These are phyloP conservation scores for Eutypa lata DNA, from an alignment of 2,329 filamentous ascomycete species.

Conservation along the genomic window DNA sequence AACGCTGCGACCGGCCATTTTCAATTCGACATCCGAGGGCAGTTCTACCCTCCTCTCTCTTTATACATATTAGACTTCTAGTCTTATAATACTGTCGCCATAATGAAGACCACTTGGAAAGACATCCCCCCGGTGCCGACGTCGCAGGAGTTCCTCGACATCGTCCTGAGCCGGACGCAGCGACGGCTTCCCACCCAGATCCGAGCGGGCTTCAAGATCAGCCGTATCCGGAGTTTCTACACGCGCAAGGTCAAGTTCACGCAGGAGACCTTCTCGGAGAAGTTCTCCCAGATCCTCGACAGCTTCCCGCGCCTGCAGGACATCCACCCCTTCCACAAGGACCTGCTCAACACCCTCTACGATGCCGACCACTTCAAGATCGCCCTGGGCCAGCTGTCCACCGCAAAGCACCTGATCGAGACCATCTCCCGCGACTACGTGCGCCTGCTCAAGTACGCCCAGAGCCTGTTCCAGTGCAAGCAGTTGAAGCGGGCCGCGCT, in stretches of 20 bases:
- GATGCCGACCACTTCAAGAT: slow-evolving; percentile 98
- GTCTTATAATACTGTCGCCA: too few species aligned
- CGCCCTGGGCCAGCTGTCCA: slow-evolving; percentile 91
- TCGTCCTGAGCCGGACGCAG: slow-evolving; percentile 91
- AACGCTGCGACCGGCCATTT: neutral
- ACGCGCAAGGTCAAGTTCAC: slow-evolving; percentile 98
- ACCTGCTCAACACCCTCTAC: slow-evolving; percentile 95
- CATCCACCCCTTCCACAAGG: slow-evolving; percentile 87
- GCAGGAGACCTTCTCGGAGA: slow-evolving; percentile 93
- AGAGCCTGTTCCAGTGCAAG: slow-evolving; percentile 98
- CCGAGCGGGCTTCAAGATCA: slow-evolving; percentile 92
- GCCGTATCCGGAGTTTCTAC: slow-evolving; percentile 88
- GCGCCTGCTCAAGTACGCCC: slow-evolving; percentile 91
- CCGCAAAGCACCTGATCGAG: slow-evolving; percentile 94
- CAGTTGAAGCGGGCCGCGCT: slow-evolving; percentile 95
- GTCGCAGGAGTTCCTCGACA: slow-evolving; percentile 94
- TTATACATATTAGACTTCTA: too few species aligned
- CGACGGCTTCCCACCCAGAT: slow-evolving; percentile 93
- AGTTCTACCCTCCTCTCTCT: slow-evolving; percentile 12
- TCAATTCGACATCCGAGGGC: slow-evolving; percentile 3
- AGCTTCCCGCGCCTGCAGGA: slow-evolving; percentile 90
- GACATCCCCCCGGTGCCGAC: slow-evolving; percentile 87
- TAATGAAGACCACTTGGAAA: slow-evolving; percentile 64
- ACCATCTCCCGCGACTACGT: slow-evolving; percentile 96
- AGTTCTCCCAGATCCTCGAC: slow-evolving; percentile 85